phyloP scores from a whole-genome alignment of 2,329 filamentous ascomycete species.

The Bertia moriformis region DNA sequence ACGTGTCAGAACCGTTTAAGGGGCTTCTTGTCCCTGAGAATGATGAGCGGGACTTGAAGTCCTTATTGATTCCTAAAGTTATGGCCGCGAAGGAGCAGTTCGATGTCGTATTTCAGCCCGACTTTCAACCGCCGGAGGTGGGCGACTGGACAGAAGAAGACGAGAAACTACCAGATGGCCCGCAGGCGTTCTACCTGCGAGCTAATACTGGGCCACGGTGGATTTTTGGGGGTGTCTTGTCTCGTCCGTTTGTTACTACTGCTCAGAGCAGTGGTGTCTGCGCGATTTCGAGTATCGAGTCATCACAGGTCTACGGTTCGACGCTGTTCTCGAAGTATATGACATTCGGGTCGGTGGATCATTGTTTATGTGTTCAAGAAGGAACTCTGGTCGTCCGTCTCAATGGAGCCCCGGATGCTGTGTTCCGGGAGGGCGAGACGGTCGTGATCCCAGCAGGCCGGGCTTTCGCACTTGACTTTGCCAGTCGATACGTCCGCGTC shows the following conservation, averaged over 20 bases:
- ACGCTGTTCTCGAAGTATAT: constrained; percentile 8
- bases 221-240: constrained; percentile 1
- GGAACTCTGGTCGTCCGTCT: constrained; percentile 26
- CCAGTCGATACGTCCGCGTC: constrained; percentile 27
- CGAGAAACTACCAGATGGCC: constrained; percentile 23
- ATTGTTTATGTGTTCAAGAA: constrained; percentile 33
- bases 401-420: constrained; percentile 14
- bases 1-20: constrained; percentile 33
- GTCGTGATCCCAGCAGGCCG: constrained; percentile 29
- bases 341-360: constrained; percentile 30
- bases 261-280: constrained; percentile 1
- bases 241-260: constrained; percentile 2
- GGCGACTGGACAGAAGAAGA: constrained; percentile 20
- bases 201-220: constrained; percentile 24
- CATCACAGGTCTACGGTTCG: background rate
- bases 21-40: constrained; percentile 32
- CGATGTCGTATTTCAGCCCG: constrained; percentile 35
- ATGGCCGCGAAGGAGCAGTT: constrained; percentile 38
- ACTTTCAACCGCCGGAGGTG: constrained; percentile 28
- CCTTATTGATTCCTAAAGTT: constrained; percentile 34
- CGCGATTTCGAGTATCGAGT: constrained; percentile 2
- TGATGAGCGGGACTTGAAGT: constrained; percentile 33
- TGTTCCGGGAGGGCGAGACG: constrained; percentile 29
- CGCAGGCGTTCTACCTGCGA: constrained; percentile 32
- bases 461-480: constrained; percentile 26